A percentile compares a stretch with the other conserved stretches of the same genome.
Conservation (phyloP, 805 yeast species). For the Sugiyamaella mastotermitis region DNA sequence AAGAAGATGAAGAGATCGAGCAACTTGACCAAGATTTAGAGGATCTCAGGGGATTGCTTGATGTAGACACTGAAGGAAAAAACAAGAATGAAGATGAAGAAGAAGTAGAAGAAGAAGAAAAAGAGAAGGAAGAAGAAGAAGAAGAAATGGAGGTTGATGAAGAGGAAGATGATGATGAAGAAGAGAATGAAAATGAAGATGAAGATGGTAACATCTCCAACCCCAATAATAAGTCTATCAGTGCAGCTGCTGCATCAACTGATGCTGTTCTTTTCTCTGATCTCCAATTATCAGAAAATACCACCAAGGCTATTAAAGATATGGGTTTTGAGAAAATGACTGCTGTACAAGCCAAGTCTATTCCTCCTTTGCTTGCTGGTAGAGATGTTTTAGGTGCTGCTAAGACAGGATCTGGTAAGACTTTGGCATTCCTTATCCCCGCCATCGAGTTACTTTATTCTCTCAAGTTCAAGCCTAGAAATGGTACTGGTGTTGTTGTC, state of each 20-base stretch:
- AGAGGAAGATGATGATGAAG: conserved; percentile 23
- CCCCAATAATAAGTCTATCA: conserved; percentile 2
- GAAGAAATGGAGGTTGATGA: conserved; percentile 19
- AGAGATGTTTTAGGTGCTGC: conserved; percentile 99
- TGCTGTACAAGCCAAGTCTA: conserved; percentile 88
- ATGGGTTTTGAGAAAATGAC: conserved; percentile 96
- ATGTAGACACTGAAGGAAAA: conserved; percentile 19
- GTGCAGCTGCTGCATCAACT: conserved; percentile 14
- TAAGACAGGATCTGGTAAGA: conserved; percentile 97
- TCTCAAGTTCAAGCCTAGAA: conserved; percentile 91
- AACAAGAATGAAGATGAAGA: conserved; percentile 21
- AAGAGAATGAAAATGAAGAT: conserved; percentile 21
- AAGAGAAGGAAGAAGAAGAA: conserved; percentile 23
- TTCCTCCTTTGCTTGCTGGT: conserved; percentile 94
- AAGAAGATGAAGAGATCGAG: conserved; percentile 17
- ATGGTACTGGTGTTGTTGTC: conserved; percentile 95
- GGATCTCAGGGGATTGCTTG: conserved; percentile 19
- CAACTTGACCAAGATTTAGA: conserved; percentile 22
- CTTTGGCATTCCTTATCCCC: conserved; percentile 90
- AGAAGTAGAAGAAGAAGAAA: conserved; percentile 27
- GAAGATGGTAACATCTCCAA: conserved; percentile 14
- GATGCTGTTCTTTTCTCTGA: conserved; percentile 37
- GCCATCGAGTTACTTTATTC: conserved; percentile 90
- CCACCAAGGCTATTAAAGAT: conserved; percentile 69
- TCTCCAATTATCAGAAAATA: conserved; percentile 71